Base-by-base conservation (phyloP, 2,329 filamentous ascomycete genomes). In the Pyricularia sp. region DNA sequence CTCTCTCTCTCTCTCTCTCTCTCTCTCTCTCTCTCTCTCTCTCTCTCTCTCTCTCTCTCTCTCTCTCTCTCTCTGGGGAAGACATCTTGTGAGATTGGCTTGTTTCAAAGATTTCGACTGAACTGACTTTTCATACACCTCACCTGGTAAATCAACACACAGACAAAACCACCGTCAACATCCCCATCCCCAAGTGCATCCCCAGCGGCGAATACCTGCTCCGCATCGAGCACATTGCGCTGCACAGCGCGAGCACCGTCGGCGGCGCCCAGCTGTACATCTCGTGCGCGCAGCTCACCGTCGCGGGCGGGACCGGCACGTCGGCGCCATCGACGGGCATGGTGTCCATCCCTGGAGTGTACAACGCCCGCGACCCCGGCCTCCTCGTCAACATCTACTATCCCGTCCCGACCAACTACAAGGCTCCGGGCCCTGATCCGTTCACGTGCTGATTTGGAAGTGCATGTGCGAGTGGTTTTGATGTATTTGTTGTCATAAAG, bases 301-400 rank as follows among this genome's bases (percentile, higher is more conserved):
- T 73, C 33, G 67, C 70, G 0, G 71, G 72, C 57, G 71, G 71
- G 26, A 65, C 65, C 9, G 70, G 70, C 53, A 67, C 69, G 26
- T 60, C 70, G 61, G 68, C 70, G 65, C 66, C 69, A 28, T 26
- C 59, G 10, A n/a, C 19, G 12, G 5, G 22, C 9, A 67, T 72
- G 13, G 70, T 72, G 24, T 70, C 71, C 19, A 72, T 74, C 67
- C 72, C 72, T 1, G 72, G 72, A 26, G 71, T 70, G 4, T 74
- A 74, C 68, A 70, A 68, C 63, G 66, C 71, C 0, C 70, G 66
- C 2, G 72, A 74, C 62, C 71, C 71, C 1, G 71, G 72, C 5
- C 65, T 70, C 16, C 63, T 69, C 1, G 65, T 79, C 60, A 77
- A 78, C 68, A 78, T 79, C 62, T 79, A 78, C 70, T 78, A 74